Conservation (phyloP, 371 early-diverging fungal genomes). For the Mortierella sp. region DNA sequence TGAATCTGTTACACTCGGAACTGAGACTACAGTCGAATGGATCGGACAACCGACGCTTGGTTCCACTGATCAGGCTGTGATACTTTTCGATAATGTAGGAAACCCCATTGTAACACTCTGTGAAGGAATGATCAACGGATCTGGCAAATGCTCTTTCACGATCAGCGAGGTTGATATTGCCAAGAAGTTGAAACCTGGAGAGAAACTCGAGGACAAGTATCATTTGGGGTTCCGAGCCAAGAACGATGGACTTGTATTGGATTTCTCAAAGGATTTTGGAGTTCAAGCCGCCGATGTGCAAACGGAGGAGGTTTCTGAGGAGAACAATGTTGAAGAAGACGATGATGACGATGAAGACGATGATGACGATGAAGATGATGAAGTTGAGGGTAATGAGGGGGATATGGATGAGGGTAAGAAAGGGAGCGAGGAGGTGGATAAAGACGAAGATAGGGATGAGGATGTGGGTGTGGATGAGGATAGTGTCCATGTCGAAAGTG, state of each 20-base stretch:
- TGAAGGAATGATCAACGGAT: slow-evolving; percentile 29
- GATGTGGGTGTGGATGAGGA: neutral
- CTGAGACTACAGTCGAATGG: slow-evolving; percentile 43
- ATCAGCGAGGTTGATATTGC: slow-evolving; percentile 13
- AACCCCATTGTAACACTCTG: slow-evolving; percentile 24
- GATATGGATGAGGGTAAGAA: too few species aligned
- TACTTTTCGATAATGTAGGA: slow-evolving; percentile 28
- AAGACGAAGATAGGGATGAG: neutral
- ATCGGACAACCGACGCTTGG: slow-evolving; percentile 33
- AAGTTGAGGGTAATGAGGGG: neutral
- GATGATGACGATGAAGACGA: neutral
- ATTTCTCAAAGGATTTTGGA: slow-evolving; percentile 25
- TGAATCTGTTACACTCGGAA: slow-evolving; percentile 14
- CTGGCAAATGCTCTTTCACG: slow-evolving; percentile 46
- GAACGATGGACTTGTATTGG: slow-evolving; percentile 31
- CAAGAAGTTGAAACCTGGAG: slow-evolving; percentile 11
- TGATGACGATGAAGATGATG: neutral
- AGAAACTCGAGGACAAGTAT: slow-evolving; percentile 17
- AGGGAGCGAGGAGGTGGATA: neutral
- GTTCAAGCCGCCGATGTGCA: slow-evolving; percentile 4
- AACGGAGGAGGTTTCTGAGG: neutral
- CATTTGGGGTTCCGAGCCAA: slow-evolving; percentile 17
- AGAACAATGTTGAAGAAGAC: neutral
- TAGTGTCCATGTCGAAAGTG: too few species aligned
- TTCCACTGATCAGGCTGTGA: slow-evolving; percentile 25